These are phyloP conservation scores for Talaromyces sp. DNA, from an alignment of 2,329 filamentous ascomycete genomes.

Conservation along the genomic window DNA sequence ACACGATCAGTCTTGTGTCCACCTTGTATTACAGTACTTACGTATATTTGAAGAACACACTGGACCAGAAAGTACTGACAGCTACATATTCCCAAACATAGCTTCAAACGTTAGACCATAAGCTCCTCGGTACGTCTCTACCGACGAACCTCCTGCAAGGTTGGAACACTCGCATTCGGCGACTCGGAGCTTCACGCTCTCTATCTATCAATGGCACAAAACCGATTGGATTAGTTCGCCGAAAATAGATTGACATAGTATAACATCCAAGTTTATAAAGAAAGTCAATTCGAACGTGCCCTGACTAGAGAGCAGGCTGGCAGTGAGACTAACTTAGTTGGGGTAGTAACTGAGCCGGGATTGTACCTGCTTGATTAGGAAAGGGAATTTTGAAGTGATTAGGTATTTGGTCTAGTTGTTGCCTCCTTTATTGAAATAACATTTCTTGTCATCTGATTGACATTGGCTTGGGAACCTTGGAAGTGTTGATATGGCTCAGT, in stretches of 20 bases:
- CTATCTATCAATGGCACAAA: not conserved
- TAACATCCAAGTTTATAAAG: not conserved
- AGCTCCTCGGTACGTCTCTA: not conserved
- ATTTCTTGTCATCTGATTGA: not conserved
- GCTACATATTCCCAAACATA: no score
- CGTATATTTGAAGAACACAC: no score
- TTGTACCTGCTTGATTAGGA: not conserved
- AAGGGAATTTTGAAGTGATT: not conserved
- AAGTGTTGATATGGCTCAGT: not conserved
- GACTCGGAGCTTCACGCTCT: not conserved
- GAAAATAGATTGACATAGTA: not conserved
- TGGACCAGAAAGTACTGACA: no score
- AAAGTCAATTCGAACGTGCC: constrained; percentile 3
- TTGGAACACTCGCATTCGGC: not conserved
- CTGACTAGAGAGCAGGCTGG: not conserved
- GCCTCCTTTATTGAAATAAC: not conserved
- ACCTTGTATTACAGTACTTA: not conserved
- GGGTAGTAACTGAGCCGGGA: not conserved
- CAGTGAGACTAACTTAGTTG: not conserved
- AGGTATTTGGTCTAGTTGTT: not conserved
- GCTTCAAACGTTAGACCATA: not conserved
- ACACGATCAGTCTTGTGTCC: not conserved
- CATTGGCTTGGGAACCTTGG: not conserved
- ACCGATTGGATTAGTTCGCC: not conserved
- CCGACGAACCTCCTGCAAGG: not conserved